phyloP scores from a whole-genome alignment of 257 asterid genomes.

The Forsythia suspensa region DNA sequence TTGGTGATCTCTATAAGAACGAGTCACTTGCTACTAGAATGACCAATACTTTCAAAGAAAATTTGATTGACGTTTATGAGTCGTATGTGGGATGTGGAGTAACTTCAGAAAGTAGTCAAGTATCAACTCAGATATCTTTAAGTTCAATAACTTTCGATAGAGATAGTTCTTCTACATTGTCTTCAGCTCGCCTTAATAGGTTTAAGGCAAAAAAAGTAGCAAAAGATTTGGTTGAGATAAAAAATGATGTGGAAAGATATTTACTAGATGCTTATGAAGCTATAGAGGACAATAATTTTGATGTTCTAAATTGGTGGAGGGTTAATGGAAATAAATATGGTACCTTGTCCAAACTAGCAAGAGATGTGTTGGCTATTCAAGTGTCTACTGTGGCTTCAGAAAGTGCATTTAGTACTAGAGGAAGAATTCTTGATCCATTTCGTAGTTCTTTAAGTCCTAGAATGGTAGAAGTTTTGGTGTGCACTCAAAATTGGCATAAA shows the following conservation, averaged over 20 bases:
- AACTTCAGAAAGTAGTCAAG: neutral
- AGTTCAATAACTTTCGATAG: too few species aligned
- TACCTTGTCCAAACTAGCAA: neutral
- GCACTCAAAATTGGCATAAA: neutral
- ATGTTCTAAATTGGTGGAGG: neutral
- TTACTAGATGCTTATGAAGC: neutral
- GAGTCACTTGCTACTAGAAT: neutral
- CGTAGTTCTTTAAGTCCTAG: neutral
- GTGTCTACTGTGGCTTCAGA: neutral
- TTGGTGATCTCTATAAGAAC: neutral
- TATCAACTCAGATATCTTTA: neutral
- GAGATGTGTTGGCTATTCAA: neutral
- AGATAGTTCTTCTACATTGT: neutral
- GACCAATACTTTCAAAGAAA: neutral
- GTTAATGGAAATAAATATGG: neutral
- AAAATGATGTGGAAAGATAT: neutral
- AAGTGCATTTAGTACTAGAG: neutral
- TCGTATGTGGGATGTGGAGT: neutral
- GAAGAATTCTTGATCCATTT: neutral
- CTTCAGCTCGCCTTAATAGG: neutral
- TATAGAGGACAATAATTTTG: neutral
- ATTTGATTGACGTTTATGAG: neutral
- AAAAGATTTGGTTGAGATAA: neutral
- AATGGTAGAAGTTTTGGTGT: neutral
- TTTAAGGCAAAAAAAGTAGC: neutral